Evolutionary conservation across 805 yeast genomes (phyloP).

Genomic region (Ogataea populi-albae): DNA sequence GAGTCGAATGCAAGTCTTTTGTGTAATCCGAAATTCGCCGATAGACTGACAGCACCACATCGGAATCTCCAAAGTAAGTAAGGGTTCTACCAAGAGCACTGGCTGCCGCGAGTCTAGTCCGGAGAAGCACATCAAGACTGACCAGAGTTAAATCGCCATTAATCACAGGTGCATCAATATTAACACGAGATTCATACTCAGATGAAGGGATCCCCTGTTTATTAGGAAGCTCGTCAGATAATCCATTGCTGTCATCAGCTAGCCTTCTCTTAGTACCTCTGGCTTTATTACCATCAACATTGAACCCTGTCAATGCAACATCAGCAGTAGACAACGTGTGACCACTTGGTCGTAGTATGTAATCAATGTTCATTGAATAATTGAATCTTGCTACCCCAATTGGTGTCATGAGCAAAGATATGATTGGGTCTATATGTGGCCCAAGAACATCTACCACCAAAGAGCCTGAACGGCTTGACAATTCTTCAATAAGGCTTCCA

Average conservation of each 20-base stretch:
- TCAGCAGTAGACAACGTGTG: conserved; percentile 33
- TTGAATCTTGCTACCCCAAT: conserved; percentile 89
- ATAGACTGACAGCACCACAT: conserved; percentile 39
- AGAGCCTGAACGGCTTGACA: conserved; percentile 30
- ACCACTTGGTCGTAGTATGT: conserved; percentile 80
- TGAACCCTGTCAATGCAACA: conserved; percentile 27
- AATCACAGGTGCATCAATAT: conserved; percentile 90
- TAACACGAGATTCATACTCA: conserved; percentile 59
- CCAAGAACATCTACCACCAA: conserved; percentile 52
- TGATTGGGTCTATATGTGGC: conserved; percentile 56
- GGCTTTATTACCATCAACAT: conserved; percentile 29
- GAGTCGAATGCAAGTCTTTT: conserved; percentile 70
- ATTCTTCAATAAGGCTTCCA: conserved; percentile 49
- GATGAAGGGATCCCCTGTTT: conserved; percentile 45
- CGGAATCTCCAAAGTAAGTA: conserved; percentile 43
- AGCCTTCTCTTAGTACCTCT: conserved; percentile 50
- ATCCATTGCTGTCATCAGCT: conserved; percentile 7
- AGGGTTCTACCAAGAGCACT: conserved; percentile 68
- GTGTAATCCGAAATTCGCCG: conserved; percentile 40
- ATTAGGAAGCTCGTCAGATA: conserved; percentile 17
- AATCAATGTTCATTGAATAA: conserved; percentile 75
- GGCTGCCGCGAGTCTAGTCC: conserved; percentile 75
- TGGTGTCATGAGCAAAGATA: conserved; percentile 82
- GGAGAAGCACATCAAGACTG: conserved; percentile 68
- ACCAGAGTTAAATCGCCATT: conserved; percentile 87